phyloP scores from a whole-genome alignment of 805 yeast species.

The Kluyveromyces aestuarii region DNA sequence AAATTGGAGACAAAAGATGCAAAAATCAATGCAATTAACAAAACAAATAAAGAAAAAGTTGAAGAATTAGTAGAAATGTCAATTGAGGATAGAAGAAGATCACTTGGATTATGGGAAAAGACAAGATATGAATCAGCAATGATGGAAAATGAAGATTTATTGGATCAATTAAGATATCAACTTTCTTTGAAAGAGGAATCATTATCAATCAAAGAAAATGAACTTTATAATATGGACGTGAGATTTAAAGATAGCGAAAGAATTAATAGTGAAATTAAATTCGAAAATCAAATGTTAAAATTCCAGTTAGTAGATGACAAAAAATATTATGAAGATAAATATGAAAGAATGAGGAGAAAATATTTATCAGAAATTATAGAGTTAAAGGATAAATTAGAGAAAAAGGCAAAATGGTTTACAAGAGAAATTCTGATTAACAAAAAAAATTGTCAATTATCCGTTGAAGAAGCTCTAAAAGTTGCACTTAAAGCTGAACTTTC shows the following conservation, averaged over 20 bases:
- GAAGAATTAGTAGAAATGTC: background rate
- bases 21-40: background rate
- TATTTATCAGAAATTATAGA: background rate
- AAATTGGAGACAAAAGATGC: background rate
- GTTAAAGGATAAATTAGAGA: background rate
- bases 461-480: slow-evolving; percentile 1
- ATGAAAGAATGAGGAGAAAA: background rate
- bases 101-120: slow-evolving; percentile 2
- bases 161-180: background rate
- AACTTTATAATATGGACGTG: background rate
- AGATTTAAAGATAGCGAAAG: background rate
- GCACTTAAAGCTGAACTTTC: background rate
- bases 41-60: background rate
- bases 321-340: background rate
- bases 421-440: slow-evolving; percentile 1
- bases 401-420: background rate
- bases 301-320: background rate
- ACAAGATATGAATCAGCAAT: background rate
- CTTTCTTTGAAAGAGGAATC: background rate
- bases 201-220: background rate
- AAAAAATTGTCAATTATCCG: slow-evolving; percentile 1
- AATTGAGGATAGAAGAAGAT: background rate
- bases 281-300: background rate
- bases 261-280: background rate
- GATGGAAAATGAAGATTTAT: background rate